Evolutionary conservation across 1,284 basidiomycete species (phyloP).

Genomic region (Binderoboletus segoi): DNA sequence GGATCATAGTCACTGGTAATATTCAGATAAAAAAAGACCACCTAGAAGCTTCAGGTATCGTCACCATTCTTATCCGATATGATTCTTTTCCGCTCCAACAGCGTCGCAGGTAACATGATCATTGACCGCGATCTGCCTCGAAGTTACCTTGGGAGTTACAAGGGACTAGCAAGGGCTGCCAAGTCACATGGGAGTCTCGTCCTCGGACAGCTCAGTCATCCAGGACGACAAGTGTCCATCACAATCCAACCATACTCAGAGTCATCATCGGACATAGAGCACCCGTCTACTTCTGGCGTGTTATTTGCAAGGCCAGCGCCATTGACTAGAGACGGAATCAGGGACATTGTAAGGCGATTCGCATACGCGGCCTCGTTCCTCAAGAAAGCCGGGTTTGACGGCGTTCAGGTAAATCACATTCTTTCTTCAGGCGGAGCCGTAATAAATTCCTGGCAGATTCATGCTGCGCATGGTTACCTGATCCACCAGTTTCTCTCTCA

Average conservation of each 20-base stretch:
- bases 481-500: slow-evolving; percentile 46
- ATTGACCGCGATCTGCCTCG: slow-evolving; percentile 33
- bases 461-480: slow-evolving; percentile 54
- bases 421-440: too few relatives aligned
- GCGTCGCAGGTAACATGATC: slow-evolving; percentile 32
- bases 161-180: slow-evolving; percentile 30
- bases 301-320: slow-evolving; percentile 34
- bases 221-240: slow-evolving; percentile 38
- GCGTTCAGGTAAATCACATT: slow-evolving; percentile 27
- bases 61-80: background rate
- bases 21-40: slow-evolving; percentile 39
- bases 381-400: slow-evolving; percentile 33
- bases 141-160: slow-evolving; percentile 28
- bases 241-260: slow-evolving; percentile 39
- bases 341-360: slow-evolving; percentile 32
- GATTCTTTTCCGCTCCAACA: background rate
- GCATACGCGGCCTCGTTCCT: slow-evolving; percentile 31
- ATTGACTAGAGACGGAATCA: slow-evolving; percentile 33
- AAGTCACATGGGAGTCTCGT: slow-evolving; percentile 34
- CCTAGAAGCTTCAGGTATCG: slow-evolving; percentile 34
- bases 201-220: slow-evolving; percentile 35
- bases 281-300: slow-evolving; percentile 38
- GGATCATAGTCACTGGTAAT: slow-evolving; percentile 36
- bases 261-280: slow-evolving; percentile 36
- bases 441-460: slow-evolving; percentile 20